Conservation (phyloP, 2,329 filamentous ascomycete genomes). For the Amauroascus niger region DNA sequence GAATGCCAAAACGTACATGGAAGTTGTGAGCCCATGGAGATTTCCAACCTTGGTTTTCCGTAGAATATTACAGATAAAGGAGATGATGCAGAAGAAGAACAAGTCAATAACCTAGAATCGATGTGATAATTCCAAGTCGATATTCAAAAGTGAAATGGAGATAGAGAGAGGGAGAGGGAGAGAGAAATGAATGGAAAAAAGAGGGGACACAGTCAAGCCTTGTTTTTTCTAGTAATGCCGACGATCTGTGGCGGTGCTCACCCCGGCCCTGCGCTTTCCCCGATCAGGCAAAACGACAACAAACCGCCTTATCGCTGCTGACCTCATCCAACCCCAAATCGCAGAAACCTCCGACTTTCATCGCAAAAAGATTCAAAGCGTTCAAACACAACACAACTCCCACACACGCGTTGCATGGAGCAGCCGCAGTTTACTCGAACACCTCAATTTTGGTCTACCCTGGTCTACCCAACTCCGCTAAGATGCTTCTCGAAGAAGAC, state of each 20-base stretch:
- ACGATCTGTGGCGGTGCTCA: conserved; percentile 9
- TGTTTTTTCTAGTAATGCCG: too few relatives aligned
- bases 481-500: conserved; percentile 89
- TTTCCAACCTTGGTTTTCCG: background rate
- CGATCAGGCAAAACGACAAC: conserved; percentile 19
- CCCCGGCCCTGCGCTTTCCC: background rate
- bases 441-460: too few relatives aligned
- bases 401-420: too few relatives aligned
- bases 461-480: conserved; percentile 32
- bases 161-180: too few relatives aligned
- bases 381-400: too few relatives aligned
- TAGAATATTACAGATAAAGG: too few relatives aligned
- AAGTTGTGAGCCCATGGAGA: conserved; percentile 38
- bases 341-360: too few relatives aligned
- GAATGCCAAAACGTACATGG: conserved; percentile 39
- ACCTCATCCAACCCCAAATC: conserved; percentile 1
- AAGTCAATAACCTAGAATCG: background rate
- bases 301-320: conserved; percentile 6
- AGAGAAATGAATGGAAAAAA: too few relatives aligned
- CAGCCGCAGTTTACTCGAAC: too few relatives aligned
- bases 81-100: background rate
- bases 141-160: background rate
- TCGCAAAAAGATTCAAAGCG: too few relatives aligned
- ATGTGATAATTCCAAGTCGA: conserved; percentile 4
- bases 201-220: too few relatives aligned